Evolutionary conservation across 176 grass and related monocot genomes (phyloP).

Genomic region (Dendrocalamus sinicus): DNA sequence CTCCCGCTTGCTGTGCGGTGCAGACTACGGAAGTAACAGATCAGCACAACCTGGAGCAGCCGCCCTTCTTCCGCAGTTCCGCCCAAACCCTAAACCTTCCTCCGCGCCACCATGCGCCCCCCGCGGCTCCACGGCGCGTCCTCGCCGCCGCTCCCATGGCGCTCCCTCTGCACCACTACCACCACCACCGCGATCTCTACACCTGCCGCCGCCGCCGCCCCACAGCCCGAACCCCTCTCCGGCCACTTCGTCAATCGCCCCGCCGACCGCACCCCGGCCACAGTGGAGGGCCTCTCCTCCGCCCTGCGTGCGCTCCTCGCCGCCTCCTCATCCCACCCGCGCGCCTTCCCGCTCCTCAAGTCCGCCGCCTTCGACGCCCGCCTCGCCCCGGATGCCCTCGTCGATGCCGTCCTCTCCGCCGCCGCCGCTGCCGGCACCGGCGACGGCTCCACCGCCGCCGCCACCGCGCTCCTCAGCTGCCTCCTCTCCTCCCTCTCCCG

Average conservation of each 20-base stretch:
- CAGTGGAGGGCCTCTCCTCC: constrained; percentile 49
- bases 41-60: too few species aligned
- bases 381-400: constrained; percentile 31
- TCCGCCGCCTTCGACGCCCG: constrained; percentile 24
- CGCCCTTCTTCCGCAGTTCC: background rate
- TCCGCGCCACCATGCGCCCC: constrained; percentile 33
- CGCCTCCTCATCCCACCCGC: constrained; percentile 18
- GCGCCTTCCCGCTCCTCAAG: constrained; percentile 44
- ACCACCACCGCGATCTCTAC: background rate
- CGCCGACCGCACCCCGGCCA: background rate
- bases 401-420: constrained; percentile 47
- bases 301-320: constrained; percentile 40
- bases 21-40: too few species aligned
- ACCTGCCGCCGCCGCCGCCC: background rate
- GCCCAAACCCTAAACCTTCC: too few species aligned
- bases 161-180: constrained; percentile 23
- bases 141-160: constrained; percentile 32
- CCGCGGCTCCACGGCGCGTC: constrained; percentile 25
- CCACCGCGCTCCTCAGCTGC: constrained; percentile 31
- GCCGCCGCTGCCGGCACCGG: constrained; percentile 34
- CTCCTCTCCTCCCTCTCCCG: constrained; percentile 53
- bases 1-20: too few species aligned
- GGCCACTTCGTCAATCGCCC: background rate
- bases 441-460: background rate
- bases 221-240: constrained; percentile 27